phyloP scores from a whole-genome alignment of 2,329 filamentous ascomycete genomes.

The Claviceps digitariae region DNA sequence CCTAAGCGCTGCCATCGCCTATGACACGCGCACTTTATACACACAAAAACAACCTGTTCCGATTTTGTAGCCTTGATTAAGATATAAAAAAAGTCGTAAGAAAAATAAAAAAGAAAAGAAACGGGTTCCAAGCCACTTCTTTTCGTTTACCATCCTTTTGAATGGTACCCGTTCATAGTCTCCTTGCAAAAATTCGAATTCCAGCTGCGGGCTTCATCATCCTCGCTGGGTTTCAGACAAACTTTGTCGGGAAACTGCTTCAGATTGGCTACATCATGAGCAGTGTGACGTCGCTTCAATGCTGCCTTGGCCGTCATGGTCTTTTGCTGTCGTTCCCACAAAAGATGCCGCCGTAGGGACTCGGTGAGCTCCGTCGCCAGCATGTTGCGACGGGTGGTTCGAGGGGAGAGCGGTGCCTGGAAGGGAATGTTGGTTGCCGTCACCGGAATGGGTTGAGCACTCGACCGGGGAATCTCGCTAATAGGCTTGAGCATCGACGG shows the following conservation, averaged over 20 bases:
- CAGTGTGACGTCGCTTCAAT: conserved; percentile 78
- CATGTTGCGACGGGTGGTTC: conserved; percentile 91
- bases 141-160: conserved; percentile 26
- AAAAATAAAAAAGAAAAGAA: too few relatives aligned
- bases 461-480: conserved; percentile 51
- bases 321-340: conserved; percentile 94
- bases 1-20: too few relatives aligned
- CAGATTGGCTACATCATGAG: conserved; percentile 80
- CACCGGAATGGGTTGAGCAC: conserved; percentile 64
- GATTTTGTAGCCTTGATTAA: too few relatives aligned
- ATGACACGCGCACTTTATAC: too few relatives aligned
- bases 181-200: conserved; percentile 79
- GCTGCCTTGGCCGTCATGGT: conserved; percentile 78
- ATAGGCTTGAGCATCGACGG: conserved; percentile 37
- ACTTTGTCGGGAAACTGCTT: conserved; percentile 62
- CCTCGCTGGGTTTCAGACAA: conserved; percentile 46
- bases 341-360: conserved; percentile 76
- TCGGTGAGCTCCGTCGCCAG: conserved; percentile 87
- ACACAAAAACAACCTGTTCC: too few relatives aligned
- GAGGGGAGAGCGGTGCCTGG: conserved; percentile 71
- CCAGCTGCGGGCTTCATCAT: conserved; percentile 58
- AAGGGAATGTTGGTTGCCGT: conserved; percentile 50
- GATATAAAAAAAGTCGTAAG: too few relatives aligned
- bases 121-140: too few relatives aligned
- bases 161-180: conserved; percentile 37